A percentile compares a stretch with the other conserved stretches of the same genome.
These are phyloP conservation scores for Neopestalotiopsis rosae DNA, from an alignment of 2,329 filamentous ascomycete species.

Conservation along the genomic window DNA sequence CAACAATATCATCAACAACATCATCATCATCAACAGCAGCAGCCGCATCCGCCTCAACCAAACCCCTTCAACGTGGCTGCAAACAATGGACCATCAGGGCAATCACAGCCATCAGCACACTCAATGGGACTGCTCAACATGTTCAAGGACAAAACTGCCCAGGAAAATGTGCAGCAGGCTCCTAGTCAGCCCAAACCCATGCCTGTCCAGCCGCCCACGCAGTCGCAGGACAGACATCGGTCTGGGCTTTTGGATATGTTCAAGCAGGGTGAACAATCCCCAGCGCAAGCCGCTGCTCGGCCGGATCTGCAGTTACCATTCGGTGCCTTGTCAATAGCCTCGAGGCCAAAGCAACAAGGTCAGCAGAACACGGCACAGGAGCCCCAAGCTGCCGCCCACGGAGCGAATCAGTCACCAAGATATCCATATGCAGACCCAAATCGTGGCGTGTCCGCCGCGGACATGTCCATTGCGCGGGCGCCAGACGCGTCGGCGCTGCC, in stretches of 20 bases:
- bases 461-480: conserved; percentile 32
- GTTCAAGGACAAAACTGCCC: conserved; percentile 43
- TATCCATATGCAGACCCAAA: conserved; percentile 19
- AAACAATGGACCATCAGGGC: conserved; percentile 18
- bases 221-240: conserved; percentile 46
- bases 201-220: conserved; percentile 3
- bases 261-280: conserved; percentile 43
- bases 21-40: conserved; percentile 30
- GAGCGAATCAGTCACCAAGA: background rate
- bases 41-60: conserved; percentile 24
- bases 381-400: background rate
- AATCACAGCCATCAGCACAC: conserved; percentile 32
- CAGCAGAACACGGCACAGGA: background rate
- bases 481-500: conserved; percentile 35
- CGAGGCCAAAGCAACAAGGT: conserved; percentile 33
- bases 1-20: conserved; percentile 20
- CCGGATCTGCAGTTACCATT: conserved; percentile 43
- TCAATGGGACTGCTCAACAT: conserved; percentile 43
- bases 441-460: conserved; percentile 27
- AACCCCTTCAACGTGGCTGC: conserved; percentile 18
- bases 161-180: conserved; percentile 18
- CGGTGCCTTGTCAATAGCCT: conserved; percentile 44
- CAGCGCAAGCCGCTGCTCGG: background rate
- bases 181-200: conserved; percentile 18
- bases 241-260: conserved; percentile 60